Percentiles rank a stretch among this genome's conserved stretches.
phyloP scores from a whole-genome alignment of 192 early-diverging fungal species.

The Coemansia sp. region DNA sequence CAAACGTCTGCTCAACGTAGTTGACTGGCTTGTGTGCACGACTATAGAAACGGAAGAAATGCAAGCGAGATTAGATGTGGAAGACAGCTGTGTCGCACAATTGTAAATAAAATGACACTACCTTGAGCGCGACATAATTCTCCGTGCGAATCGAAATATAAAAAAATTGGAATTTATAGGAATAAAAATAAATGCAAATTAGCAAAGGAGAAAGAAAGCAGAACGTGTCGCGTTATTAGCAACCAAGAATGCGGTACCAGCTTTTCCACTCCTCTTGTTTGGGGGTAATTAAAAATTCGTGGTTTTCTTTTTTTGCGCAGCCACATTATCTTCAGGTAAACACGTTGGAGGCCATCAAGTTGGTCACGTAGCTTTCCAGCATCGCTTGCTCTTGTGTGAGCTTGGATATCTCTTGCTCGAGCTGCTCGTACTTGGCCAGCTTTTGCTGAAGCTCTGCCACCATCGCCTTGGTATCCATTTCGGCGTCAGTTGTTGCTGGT shows the following conservation, averaged over 20 bases:
- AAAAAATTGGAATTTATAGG: conserved; percentile 17
- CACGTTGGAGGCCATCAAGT: conserved; percentile 50
- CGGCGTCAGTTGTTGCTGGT: neutral
- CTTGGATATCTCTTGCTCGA: conserved; percentile 26
- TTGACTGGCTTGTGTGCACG: conserved; percentile 29
- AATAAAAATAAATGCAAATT: conserved; percentile 3
- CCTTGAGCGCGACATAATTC: conserved; percentile 44
- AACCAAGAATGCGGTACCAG: too few relatives aligned
- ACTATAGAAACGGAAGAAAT: conserved; percentile 3
- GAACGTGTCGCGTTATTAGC: neutral
- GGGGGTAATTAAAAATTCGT: neutral
- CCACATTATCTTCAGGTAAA: conserved; percentile 23
- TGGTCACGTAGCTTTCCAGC: conserved; percentile 53
- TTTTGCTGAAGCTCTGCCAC: conserved; percentile 21
- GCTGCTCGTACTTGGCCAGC: conserved; percentile 29
- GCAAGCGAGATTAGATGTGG: too few relatives aligned
- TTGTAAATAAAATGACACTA: conserved; percentile 3
- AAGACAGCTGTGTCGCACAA: neutral
- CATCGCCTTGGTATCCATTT: conserved; percentile 4
- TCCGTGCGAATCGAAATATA: conserved; percentile 6
- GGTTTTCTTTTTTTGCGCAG: conserved; percentile 15
- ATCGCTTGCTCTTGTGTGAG: conserved; percentile 40
- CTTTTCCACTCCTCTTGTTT: too few relatives aligned
- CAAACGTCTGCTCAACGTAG: conserved; percentile 28
- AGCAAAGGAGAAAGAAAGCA: neutral